Conservation (phyloP, 179 eudicot species). For the Monotropa hypopitys region DNA sequence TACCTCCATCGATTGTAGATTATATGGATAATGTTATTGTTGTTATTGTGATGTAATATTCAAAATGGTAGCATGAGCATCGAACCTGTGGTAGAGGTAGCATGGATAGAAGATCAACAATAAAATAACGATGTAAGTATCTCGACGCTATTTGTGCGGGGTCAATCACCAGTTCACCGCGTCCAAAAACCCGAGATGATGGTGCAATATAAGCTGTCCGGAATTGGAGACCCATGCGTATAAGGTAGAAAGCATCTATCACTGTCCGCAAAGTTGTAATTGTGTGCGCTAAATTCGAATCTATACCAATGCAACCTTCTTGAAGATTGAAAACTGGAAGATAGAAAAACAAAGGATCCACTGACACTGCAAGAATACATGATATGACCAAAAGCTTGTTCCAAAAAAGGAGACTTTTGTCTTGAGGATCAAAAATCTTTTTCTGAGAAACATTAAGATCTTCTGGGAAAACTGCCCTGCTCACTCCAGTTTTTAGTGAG, state of each 20-base stretch:
- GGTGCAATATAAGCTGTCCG: slow-evolving; percentile 97
- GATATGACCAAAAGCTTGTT: slow-evolving; percentile 78
- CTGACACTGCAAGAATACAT: slow-evolving; percentile 70
- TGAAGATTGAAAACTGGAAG: slow-evolving; percentile 55
- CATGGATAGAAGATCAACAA: slow-evolving; percentile 77
- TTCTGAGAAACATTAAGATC: slow-evolving; percentile 86
- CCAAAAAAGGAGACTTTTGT: slow-evolving; percentile 69
- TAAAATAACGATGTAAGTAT: slow-evolving; percentile 55
- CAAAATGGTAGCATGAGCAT: neutral
- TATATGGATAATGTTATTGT: too few relatives aligned
- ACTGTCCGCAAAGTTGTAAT: slow-evolving; percentile 66
- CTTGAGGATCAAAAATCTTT: slow-evolving; percentile 93
- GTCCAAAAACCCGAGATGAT: slow-evolving; percentile 93
- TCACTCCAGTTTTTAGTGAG: slow-evolving; percentile 69
- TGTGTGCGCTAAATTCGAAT: slow-evolving; percentile 46
- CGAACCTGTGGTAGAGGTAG: slow-evolving; percentile 95
- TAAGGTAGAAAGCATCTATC: slow-evolving; percentile 70
- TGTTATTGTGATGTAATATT: neutral
- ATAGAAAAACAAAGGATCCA: slow-evolving; percentile 87
- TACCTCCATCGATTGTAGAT: too few relatives aligned
- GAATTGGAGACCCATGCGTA: slow-evolving; percentile 80
- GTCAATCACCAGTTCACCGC: slow-evolving; percentile 97
- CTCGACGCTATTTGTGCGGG: slow-evolving; percentile 74
- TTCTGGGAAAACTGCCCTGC: slow-evolving; percentile 83
- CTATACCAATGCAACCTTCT: slow-evolving; percentile 52